A percentile compares a stretch with the other conserved stretches of the same genome.
Conservation (phyloP, 1,139 yeast genomes). For the Candida buenavistaensis region DNA sequence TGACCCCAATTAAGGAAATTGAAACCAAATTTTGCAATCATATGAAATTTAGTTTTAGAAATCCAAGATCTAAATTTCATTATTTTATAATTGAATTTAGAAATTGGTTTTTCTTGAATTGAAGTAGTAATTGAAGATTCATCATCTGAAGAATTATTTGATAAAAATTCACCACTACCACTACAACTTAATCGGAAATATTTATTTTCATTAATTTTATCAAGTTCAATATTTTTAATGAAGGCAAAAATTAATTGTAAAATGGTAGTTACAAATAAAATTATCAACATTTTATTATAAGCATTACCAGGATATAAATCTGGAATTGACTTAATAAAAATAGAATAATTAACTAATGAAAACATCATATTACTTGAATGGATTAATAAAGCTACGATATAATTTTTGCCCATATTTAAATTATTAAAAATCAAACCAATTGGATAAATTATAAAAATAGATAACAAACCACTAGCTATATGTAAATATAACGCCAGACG, state of each 20-base stretch:
- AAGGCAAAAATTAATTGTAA: conserved; percentile 56
- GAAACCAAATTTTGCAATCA: conserved; percentile 31
- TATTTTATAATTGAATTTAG: conserved; percentile 5
- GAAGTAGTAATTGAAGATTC: too few relatives aligned
- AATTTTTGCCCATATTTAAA: conserved; percentile 52
- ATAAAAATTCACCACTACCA: conserved; percentile 21
- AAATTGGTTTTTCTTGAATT: conserved; percentile 2
- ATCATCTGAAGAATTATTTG: conserved; percentile 8
- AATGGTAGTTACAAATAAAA: conserved; percentile 52
- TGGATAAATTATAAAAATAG: conserved; percentile 68
- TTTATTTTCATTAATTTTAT: conserved; percentile 6
- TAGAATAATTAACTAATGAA: conserved; percentile 57
- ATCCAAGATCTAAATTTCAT: conserved; percentile 12
- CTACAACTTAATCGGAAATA: conserved; percentile 15
- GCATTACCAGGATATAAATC: conserved; percentile 73
- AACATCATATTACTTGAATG: conserved; percentile 48
- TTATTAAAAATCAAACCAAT: conserved; percentile 64
- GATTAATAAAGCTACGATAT: conserved; percentile 54
- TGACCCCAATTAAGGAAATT: conserved; percentile 63
- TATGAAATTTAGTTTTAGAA: conserved; percentile 11
- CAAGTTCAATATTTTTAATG: conserved; percentile 12
- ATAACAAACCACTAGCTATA: conserved; percentile 40
- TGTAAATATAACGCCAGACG: conserved; percentile 61
- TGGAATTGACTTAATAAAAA: conserved; percentile 63
- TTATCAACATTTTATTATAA: conserved; percentile 65